Evolutionary conservation across 768 basidiomycete genomes (phyloP).

Genomic region (Porphyrellus cyaneotinctus): DNA sequence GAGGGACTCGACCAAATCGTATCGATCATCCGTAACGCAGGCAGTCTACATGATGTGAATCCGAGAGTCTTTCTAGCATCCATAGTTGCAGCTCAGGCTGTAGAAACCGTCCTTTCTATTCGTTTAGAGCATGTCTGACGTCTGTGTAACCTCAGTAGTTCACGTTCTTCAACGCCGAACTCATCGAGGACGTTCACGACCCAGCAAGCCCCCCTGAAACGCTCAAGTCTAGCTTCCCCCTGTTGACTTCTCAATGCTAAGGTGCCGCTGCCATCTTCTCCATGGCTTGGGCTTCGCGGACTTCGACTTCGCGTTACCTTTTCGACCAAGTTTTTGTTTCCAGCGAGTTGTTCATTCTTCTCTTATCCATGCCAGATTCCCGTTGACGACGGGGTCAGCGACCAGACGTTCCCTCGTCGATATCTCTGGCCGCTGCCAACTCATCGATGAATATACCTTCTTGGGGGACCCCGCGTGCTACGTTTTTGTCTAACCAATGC

Average conservation of each 20-base stretch:
- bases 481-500: slow-evolving; percentile 39
- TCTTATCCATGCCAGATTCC: too few species aligned
- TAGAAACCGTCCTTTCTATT: slow-evolving; percentile 2
- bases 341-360: too few species aligned
- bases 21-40: too few species aligned
- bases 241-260: slow-evolving; percentile 28
- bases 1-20: too few species aligned
- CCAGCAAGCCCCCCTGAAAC: slow-evolving; percentile 70
- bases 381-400: slow-evolving; percentile 30
- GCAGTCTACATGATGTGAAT: too few species aligned
- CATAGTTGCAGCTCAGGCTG: too few species aligned
- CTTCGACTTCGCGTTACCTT: slow-evolving; percentile 75
- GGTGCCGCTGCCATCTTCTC: slow-evolving; percentile 59
- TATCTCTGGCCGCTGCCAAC: slow-evolving; percentile 29
- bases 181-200: slow-evolving; percentile 78
- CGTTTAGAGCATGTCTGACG: slow-evolving; percentile 4
- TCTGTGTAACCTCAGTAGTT: slow-evolving; percentile 80
- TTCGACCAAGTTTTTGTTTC: slow-evolving; percentile 73
- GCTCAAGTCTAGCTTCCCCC: slow-evolving; percentile 43
- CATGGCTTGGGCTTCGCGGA: slow-evolving; percentile 75
- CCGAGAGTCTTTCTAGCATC: too few species aligned
- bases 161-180: slow-evolving; percentile 78
- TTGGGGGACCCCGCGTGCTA: slow-evolving; percentile 46
- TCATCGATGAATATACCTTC: slow-evolving; percentile 35
- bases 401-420: slow-evolving; percentile 33